These are phyloP conservation scores for Ananas comosus DNA, from an alignment of 176 grass and related monocot species.

Conservation along the genomic window DNA sequence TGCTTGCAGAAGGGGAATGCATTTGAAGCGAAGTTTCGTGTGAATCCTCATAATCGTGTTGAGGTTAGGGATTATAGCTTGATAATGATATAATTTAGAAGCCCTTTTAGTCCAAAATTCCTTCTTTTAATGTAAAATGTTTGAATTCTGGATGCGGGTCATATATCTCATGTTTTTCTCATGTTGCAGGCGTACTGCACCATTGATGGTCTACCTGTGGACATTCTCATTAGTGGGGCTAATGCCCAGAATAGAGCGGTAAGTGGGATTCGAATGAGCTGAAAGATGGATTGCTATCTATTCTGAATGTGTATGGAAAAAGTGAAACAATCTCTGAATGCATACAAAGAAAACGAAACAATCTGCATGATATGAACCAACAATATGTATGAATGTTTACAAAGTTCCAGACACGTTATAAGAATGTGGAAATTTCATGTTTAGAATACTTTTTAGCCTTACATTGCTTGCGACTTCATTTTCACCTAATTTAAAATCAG, in stretches of 20 bases:
- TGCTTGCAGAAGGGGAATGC: conserved; percentile 52
- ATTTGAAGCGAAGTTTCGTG: conserved; percentile 64
- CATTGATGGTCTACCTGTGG: conserved; percentile 56
- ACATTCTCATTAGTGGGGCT: conserved; percentile 70
- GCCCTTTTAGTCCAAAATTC: neutral
- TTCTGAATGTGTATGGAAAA: conserved; percentile 4
- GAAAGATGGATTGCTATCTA: neutral
- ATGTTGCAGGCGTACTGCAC: conserved; percentile 87
- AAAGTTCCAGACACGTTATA: too few species aligned
- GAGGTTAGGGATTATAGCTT: conserved; percentile 33
- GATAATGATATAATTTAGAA: conserved; percentile 3
- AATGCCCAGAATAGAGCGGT: conserved; percentile 90
- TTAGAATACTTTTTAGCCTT: too few species aligned
- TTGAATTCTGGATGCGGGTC: neutral
- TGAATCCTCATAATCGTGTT: conserved; percentile 72
- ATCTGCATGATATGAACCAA: too few species aligned
- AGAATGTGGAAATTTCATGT: too few species aligned
- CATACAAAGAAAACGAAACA: neutral
- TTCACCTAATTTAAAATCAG: too few species aligned
- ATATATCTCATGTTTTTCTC: neutral
- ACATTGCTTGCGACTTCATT: too few species aligned
- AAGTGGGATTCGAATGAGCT: conserved; percentile 5
- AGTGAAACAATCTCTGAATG: neutral
- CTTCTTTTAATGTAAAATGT: neutral
- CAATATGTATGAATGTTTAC: too few species aligned